Conservation (phyloP, 1,284 basidiomycete genomes). For the Ustilago lituana region DNA sequence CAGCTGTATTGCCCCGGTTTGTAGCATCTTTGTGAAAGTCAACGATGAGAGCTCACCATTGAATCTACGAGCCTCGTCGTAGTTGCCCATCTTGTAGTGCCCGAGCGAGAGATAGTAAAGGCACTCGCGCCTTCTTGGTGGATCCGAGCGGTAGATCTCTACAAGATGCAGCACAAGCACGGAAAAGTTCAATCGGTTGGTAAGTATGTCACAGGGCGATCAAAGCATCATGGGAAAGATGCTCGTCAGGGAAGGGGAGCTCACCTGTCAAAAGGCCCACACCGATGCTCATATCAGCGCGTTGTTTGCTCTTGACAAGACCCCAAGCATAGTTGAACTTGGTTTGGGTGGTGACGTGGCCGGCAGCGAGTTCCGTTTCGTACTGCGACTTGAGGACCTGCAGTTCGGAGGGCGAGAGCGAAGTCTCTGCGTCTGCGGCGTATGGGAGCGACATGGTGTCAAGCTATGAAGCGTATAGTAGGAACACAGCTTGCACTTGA, state of each 20-base stretch:
- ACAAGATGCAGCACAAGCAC: slow-evolving; percentile 7
- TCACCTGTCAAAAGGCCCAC: slow-evolving; percentile 88
- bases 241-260: slow-evolving; percentile 42
- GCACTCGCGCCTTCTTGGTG: slow-evolving; percentile 88
- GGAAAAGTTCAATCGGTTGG: not conserved
- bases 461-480: not conserved
- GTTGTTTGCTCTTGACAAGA: slow-evolving; percentile 69
- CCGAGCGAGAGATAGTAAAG: slow-evolving; percentile 96
- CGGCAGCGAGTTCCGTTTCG: slow-evolving; percentile 80
- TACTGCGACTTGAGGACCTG: slow-evolving; percentile 87
- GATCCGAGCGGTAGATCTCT: slow-evolving; percentile 93
- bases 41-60: slow-evolving; percentile 75
- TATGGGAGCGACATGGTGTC: slow-evolving; percentile 76
- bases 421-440: slow-evolving; percentile 91
- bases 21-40: not conserved
- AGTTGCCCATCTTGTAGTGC: slow-evolving; percentile 96
- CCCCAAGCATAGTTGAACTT: slow-evolving; percentile 96
- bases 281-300: slow-evolving; percentile 74
- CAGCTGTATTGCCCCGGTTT: too few relatives aligned
- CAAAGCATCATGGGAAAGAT: too few relatives aligned
- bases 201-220: not conserved
- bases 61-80: slow-evolving; percentile 89
- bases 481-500: too few relatives aligned
- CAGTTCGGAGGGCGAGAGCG: slow-evolving; percentile 86
- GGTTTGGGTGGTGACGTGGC: slow-evolving; percentile 90